phyloP scores from a whole-genome alignment of 257 asterid genomes.

The Rauvolfia tetraphylla region DNA sequence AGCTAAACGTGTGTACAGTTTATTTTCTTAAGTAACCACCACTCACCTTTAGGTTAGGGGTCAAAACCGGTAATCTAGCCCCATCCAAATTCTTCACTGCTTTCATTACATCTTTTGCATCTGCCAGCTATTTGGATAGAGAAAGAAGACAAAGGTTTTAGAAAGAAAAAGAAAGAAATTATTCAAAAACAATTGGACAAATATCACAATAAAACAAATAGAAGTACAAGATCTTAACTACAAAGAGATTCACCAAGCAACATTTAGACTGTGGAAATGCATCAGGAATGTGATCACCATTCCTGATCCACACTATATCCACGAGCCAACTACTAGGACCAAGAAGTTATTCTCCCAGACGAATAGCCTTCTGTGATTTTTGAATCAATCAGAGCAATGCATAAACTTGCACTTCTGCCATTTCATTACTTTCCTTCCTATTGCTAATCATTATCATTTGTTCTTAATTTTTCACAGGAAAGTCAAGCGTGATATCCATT shows the following conservation, averaged over 20 bases:
- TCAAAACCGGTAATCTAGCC: conserved; percentile 74
- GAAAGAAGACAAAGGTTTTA: conserved; percentile 15
- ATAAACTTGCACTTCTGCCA: background rate
- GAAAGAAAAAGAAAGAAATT: conserved; percentile 13
- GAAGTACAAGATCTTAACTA: background rate
- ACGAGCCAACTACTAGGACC: background rate
- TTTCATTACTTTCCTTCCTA: background rate
- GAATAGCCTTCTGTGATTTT: background rate
- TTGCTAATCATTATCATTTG: background rate
- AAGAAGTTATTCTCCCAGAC: background rate
- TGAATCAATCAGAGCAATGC: background rate
- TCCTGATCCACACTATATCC: background rate
- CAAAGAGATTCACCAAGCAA: background rate
- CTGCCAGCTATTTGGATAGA: conserved; percentile 59
- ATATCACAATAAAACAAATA: background rate
- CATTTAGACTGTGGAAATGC: background rate
- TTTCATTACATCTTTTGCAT: conserved; percentile 87
- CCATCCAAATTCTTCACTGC: conserved; percentile 69
- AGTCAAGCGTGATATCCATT: background rate
- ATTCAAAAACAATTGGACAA: background rate
- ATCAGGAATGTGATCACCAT: background rate
- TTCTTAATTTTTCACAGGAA: background rate
- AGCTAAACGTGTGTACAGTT: background rate
- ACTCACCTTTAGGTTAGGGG: conserved; percentile 80
- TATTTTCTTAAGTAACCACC: background rate